phyloP scores from a whole-genome alignment of 371 early-diverging fungal genomes.

The Quaeritorhiza haematococci region DNA sequence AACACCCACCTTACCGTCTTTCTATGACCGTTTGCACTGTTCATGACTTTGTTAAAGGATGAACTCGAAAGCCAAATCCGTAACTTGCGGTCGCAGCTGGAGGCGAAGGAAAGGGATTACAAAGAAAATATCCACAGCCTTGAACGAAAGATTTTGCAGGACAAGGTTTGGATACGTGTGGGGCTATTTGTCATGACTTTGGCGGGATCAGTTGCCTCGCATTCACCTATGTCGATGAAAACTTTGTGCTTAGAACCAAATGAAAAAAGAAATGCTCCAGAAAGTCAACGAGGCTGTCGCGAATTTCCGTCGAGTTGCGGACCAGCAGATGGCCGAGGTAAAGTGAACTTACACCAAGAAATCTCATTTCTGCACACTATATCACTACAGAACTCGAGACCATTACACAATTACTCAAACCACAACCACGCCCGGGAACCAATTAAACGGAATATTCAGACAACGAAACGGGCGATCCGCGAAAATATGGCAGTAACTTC shows the following conservation, averaged over 20 bases:
- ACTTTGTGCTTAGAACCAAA: constrained; percentile 24
- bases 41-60: constrained; percentile 20
- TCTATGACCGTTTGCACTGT: too few relatives aligned
- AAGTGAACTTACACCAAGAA: neutral
- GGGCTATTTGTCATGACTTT: too few relatives aligned
- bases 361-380: neutral
- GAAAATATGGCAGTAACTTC: constrained; percentile 52
- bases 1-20: too few relatives aligned
- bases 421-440: too few relatives aligned
- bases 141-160: constrained; percentile 50
- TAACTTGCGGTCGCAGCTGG: constrained; percentile 24
- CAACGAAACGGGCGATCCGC: constrained; percentile 52
- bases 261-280: constrained; percentile 53
- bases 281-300: constrained; percentile 52
- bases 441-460: constrained; percentile 22
- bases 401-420: too few relatives aligned
- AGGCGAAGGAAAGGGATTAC: constrained; percentile 39
- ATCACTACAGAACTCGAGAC: too few relatives aligned
- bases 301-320: constrained; percentile 46
- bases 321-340: constrained; percentile 55
- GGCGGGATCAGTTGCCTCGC: too few relatives aligned
- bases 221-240: too few relatives aligned
- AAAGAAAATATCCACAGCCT: constrained; percentile 41
- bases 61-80: constrained; percentile 33
- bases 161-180: constrained; percentile 43